These are phyloP conservation scores for Marsdenia floribunda DNA, from an alignment of 257 asterid genomes.

Conservation along the genomic window DNA sequence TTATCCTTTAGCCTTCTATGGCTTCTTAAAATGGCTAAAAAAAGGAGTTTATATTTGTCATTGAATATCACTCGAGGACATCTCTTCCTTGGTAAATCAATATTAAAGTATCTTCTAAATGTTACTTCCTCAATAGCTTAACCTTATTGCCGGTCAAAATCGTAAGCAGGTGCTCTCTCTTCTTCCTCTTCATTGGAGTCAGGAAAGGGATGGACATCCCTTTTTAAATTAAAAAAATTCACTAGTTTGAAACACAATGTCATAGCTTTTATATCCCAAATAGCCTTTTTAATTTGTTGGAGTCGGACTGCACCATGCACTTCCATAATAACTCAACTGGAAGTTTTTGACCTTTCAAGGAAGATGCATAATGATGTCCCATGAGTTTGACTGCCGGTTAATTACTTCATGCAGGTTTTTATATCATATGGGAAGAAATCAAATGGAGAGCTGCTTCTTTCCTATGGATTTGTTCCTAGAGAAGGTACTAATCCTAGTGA, in stretches of 20 bases:
- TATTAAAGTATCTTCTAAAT: slow-evolving; percentile 1
- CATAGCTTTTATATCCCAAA: background rate
- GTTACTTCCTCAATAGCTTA: background rate
- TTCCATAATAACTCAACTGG: background rate
- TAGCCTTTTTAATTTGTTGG: background rate
- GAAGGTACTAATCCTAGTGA: slow-evolving; percentile 94
- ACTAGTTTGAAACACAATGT: background rate
- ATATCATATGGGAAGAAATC: slow-evolving; percentile 91
- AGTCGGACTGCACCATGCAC: background rate
- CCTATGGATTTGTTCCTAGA: slow-evolving; percentile 93
- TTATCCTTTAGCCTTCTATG: background rate
- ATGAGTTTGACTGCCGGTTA: slow-evolving; percentile 2
- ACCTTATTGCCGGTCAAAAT: background rate
- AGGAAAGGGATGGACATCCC: background rate
- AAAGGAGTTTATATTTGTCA: background rate
- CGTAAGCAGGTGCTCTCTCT: background rate
- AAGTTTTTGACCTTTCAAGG: background rate
- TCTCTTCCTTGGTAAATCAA: background rate
- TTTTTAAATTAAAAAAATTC: background rate
- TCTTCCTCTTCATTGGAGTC: background rate
- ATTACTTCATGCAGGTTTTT: slow-evolving; percentile 58
- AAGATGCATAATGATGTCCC: background rate
- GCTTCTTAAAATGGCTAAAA: background rate
- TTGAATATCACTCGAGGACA: too few relatives aligned
- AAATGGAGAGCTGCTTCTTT: slow-evolving; percentile 87